Base-by-base conservation (phyloP, 768 basidiomycete species). In the Lentinula guzmanii region DNA sequence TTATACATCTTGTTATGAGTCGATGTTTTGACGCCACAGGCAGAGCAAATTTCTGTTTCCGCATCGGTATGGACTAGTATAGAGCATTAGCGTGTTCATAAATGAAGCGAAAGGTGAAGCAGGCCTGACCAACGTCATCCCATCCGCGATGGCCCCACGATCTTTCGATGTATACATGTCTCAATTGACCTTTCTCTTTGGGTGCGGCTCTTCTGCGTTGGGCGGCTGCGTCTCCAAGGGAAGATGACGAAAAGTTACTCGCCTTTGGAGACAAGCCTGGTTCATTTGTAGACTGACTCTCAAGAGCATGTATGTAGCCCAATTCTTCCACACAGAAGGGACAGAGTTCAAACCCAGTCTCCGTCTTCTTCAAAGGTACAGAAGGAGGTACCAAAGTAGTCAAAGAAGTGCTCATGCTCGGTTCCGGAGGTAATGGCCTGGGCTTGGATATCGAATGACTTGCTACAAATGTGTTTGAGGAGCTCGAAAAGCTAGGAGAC, bases 131-230 rank as follows among this genome's bases (percentile, higher is more conserved):
- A 57, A 97, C 86, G 69, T 94, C 91, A 61, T 86, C 86, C 95
- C 95, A 97, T 1, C 91, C 90, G 45, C 76, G 74, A 35, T 81
- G 82, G 1, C 86, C 86, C 95, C 95, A 97, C 2, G 90, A 80
- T 71, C 91, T 91, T 74, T 96, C 95, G 48, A 84, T 73, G 70
- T 90, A 98, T 1, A 91, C 88, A 70, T 98, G 95, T 10, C 95
- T 82, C 52, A 89, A 71, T 63, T 89, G 82, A 13, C 91, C 91
- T 70, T 91, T 92, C 66, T 76, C 76, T 53, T 82, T 84, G 1
- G 90, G 89, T 1, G 88, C 86, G 34, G 86, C 82, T 41, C 90
- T 77, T 63, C 83, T 74, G 84, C 86, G 84, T 62, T 82, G 78
- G n/a, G 81, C 82, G 61, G 77, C 79, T 8, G 81, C 77, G 67